Base-by-base conservation (phyloP, 108 stramenopile species). In the Pseudonitzschia delicatissima region DNA sequence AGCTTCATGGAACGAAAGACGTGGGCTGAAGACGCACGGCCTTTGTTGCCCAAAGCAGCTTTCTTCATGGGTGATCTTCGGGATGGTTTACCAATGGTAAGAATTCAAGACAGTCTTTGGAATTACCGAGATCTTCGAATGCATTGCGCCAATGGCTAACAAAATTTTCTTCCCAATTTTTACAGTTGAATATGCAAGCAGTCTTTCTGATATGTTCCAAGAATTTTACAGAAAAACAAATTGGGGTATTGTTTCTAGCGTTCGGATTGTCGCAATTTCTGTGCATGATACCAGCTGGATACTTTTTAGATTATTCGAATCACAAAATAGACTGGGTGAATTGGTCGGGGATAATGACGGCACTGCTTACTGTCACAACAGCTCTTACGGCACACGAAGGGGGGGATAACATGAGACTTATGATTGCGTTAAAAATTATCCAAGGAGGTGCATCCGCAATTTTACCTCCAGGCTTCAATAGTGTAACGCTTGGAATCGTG, bases 61-160 rank as follows among this genome's bases (percentile, higher is more conserved):
- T 82, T 89, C 57, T 89, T 86, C 67, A 84, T 86, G 69, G 88
- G 88, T 11, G 88, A 89, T 67, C 69, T 89, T 15, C 68, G 88
- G 47, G 88, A 89, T 71, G 88, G 88, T 23, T 79, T 89, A 11
- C 85, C 88, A 26, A 89, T 89, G 88, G 79, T 76, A 68, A 32
- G 72, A 50, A 21, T 12, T 0, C 18, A 62, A 26, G 25, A 25
- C 12, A 25, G 12, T 12, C 21, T 23, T 31, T 23, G 23, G 17
- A 44, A 44, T 44, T 5, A n/a, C 42, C 2, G 42, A 23, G 25
- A 8, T 27, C 26, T 28, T 11, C 40, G 11, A 15, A 15, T 42
- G 40, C 40, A 42, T 42, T 2, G 15, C 15, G n/a, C 21, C 20
- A 17, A 39, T 39, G 37, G 37, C n/a, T 39, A 39, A 39, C 37